Evolutionary conservation across 2,329 filamentous ascomycete species (phyloP).

Genomic region (Blastomyces emzantsi): DNA sequence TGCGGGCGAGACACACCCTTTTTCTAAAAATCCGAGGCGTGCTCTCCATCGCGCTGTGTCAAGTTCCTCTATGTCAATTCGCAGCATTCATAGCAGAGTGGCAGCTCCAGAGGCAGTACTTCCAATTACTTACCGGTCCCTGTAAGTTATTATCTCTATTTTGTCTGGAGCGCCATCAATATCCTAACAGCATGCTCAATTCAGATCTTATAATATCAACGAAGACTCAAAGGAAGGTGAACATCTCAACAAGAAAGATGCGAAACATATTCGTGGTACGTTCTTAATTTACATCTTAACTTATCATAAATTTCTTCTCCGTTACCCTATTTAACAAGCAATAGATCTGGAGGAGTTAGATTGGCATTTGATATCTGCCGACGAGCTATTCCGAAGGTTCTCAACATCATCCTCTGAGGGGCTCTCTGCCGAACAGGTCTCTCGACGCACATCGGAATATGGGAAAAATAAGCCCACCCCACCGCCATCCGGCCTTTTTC

Average conservation of each 20-base stretch:
- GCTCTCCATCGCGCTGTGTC: slow-evolving; percentile 11
- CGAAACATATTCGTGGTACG: slow-evolving; percentile 3
- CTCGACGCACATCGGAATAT: slow-evolving; percentile 48
- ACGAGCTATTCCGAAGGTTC: slow-evolving; percentile 53
- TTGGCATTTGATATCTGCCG: slow-evolving; percentile 54
- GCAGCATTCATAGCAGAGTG: slow-evolving; percentile 12
- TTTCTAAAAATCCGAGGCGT: slow-evolving; percentile 8
- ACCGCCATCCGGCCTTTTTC: slow-evolving; percentile 52
- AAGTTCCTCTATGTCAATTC: slow-evolving; percentile 14
- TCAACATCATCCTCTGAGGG: slow-evolving; percentile 49
- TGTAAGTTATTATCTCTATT: slow-evolving; percentile 9
- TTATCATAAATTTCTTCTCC: background rate
- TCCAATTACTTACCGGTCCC: slow-evolving; percentile 15
- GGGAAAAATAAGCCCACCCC: slow-evolving; percentile 60
- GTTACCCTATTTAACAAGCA: slow-evolving; percentile 3
- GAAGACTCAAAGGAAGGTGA: slow-evolving; percentile 5
- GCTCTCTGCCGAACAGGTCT: slow-evolving; percentile 51
- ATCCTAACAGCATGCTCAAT: slow-evolving; percentile 2
- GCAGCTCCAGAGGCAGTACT: slow-evolving; percentile 14
- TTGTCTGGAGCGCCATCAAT: background rate
- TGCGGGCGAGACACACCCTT: slow-evolving; percentile 12
- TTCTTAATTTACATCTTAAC: background rate
- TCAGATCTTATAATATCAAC: slow-evolving; percentile 15
- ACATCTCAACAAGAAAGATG: slow-evolving; percentile 2
- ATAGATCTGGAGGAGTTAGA: slow-evolving; percentile 53